phyloP scores from a whole-genome alignment of 1,284 basidiomycete species.

The Cutaneotrichosporon cutaneum region DNA sequence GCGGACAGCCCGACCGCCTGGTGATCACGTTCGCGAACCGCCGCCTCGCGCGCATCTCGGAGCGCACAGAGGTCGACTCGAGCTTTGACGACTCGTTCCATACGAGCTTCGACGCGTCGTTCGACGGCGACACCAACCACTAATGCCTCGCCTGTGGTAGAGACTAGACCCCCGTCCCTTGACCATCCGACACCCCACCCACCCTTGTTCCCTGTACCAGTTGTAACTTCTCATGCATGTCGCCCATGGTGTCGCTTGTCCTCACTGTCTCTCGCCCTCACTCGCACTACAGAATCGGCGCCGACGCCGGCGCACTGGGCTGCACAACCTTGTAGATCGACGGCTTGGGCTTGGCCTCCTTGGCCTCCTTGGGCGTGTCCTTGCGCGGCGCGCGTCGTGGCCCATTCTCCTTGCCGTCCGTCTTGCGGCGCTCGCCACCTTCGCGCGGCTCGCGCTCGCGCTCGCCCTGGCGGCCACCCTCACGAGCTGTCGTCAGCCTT shows the following conservation, averaged over 20 bases:
- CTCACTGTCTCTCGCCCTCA: neutral
- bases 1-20: neutral
- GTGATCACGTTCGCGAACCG: neutral
- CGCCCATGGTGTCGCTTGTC: neutral
- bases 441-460: slow-evolving; percentile 1
- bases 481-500: slow-evolving; percentile 17
- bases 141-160: neutral
- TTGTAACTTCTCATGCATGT: slow-evolving; percentile 3
- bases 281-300: slow-evolving; percentile 19
- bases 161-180: neutral
- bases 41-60: slow-evolving; percentile 11
- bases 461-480: slow-evolving; percentile 11
- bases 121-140: neutral
- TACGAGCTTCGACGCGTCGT: neutral
- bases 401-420: neutral
- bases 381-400: neutral
- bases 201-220: neutral
- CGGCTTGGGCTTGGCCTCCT: slow-evolving; percentile 25
- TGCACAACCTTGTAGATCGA: slow-evolving; percentile 33
- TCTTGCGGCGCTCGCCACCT: slow-evolving; percentile 4
- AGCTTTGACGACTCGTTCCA: neutral
- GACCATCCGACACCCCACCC: neutral
- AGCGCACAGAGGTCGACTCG: slow-evolving; percentile 2
- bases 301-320: slow-evolving; percentile 18
- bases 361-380: slow-evolving; percentile 2